A percentile compares a stretch with the other conserved stretches of the same genome.
Evolutionary conservation across 306 rosid genomes (phyloP).

Genomic region (Pueraria montana): DNA sequence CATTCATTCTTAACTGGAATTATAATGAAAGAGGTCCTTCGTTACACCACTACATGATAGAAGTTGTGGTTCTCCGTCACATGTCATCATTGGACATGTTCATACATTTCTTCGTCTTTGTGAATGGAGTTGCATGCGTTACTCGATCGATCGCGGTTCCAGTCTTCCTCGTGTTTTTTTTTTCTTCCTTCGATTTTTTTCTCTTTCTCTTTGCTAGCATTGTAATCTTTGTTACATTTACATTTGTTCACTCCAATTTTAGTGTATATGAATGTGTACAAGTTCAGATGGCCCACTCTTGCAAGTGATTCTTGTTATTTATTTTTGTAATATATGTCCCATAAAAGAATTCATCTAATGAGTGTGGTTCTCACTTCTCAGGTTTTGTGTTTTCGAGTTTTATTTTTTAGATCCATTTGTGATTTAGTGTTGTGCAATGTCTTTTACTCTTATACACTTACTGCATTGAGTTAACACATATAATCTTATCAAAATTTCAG

Average conservation of each 20-base stretch:
- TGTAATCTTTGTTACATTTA: slow-evolving; percentile 60
- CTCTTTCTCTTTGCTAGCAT: slow-evolving; percentile 20
- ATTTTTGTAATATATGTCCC: slow-evolving; percentile 68
- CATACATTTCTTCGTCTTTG: slow-evolving; percentile 49
- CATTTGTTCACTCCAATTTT: slow-evolving; percentile 57
- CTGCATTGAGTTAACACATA: too few relatives aligned
- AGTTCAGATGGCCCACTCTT: slow-evolving; percentile 49
- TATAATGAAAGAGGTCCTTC: slow-evolving; percentile 47
- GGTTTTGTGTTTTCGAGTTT: neutral
- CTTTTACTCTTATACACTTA: neutral
- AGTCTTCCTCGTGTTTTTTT: slow-evolving; percentile 34
- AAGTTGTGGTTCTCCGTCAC: slow-evolving; percentile 42
- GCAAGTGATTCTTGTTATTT: slow-evolving; percentile 58
- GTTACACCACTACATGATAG: slow-evolving; percentile 27
- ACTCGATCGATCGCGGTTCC: slow-evolving; percentile 28
- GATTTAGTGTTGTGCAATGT: neutral
- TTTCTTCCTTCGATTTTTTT: neutral
- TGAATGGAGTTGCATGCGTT: slow-evolving; percentile 54
- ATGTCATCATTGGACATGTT: slow-evolving; percentile 48
- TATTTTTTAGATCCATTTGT: neutral
- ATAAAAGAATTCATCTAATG: slow-evolving; percentile 48
- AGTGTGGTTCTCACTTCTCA: slow-evolving; percentile 7
- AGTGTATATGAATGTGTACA: slow-evolving; percentile 78
- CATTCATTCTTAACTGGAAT: slow-evolving; percentile 59
- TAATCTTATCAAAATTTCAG: too few relatives aligned